Evolutionary conservation across 2,329 filamentous ascomycete genomes (phyloP).

Genomic region (Podosphaera fusca): DNA sequence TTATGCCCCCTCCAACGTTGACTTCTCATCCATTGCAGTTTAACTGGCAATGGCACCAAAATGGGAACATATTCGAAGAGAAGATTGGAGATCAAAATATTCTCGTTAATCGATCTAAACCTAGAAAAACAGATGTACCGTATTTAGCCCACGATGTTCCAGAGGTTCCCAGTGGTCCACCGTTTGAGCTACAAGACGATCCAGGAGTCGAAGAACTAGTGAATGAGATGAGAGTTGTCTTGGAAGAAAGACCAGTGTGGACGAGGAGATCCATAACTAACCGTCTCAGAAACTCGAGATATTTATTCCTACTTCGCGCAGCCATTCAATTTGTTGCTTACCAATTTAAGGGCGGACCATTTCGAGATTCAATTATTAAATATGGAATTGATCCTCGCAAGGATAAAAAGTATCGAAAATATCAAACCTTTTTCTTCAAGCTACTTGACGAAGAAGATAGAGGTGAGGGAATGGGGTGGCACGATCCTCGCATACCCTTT

Average conservation of each 20-base stretch:
- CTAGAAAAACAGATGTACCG: constrained; percentile 6
- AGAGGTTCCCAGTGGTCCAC: constrained; percentile 6
- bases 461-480: constrained; percentile 8
- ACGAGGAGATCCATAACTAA: constrained; percentile 67
- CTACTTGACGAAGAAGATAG: constrained; percentile 21
- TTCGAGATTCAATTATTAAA: constrained; percentile 65
- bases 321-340: constrained; percentile 72
- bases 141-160: constrained; percentile 9
- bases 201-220: constrained; percentile 40
- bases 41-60: constrained; percentile 66
- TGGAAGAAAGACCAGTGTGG: constrained; percentile 61
- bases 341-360: constrained; percentile 80
- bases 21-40: constrained; percentile 53
- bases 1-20: constrained; percentile 61
- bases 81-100: constrained; percentile 14
- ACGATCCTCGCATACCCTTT: constrained; percentile 8
- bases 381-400: constrained; percentile 71
- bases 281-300: constrained; percentile 29
- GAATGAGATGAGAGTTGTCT: constrained; percentile 35
- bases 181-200: constrained; percentile 16
- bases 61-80: constrained; percentile 34
- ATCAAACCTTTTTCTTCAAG: constrained; percentile 79
- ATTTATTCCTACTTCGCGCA: constrained; percentile 39
- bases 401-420: constrained; percentile 53
- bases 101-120: constrained; percentile 11